phyloP scores from a whole-genome alignment of 176 grass and related monocot genomes.

The Poa annua region DNA sequence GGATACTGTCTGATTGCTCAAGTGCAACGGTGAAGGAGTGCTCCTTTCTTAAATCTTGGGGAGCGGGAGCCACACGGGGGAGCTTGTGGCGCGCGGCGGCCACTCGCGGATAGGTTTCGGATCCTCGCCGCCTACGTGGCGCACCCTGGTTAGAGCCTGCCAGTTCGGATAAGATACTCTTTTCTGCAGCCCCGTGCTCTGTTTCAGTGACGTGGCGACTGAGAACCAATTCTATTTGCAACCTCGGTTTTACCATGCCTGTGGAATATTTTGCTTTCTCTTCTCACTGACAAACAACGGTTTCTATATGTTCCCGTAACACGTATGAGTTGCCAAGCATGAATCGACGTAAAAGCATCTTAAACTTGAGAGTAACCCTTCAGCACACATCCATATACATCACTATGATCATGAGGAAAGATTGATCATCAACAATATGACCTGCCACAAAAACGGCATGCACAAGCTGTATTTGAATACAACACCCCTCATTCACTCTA shows the following conservation, averaged over 20 bases:
- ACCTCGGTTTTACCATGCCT: neutral
- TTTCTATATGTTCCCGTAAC: neutral
- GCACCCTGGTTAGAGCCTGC: constrained; percentile 51
- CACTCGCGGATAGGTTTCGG: constrained; percentile 59
- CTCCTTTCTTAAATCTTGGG: constrained; percentile 55
- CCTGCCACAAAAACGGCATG: constrained; percentile 9
- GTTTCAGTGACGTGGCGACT: constrained; percentile 7
- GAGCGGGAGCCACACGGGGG: constrained; percentile 52
- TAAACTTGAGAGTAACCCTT: neutral
- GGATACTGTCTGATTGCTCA: neutral
- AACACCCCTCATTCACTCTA: constrained; percentile 26
- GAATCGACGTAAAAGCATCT: neutral
- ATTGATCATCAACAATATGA: neutral
- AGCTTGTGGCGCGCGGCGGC: constrained; percentile 61
- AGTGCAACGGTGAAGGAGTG: neutral
- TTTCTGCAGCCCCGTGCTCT: neutral
- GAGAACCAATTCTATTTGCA: neutral
- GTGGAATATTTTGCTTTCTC: too few relatives aligned
- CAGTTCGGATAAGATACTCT: constrained; percentile 64
- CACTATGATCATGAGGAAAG: constrained; percentile 1
- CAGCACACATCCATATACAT: neutral
- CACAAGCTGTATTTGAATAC: constrained; percentile 28
- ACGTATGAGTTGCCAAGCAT: neutral
- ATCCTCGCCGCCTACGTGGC: constrained; percentile 74
- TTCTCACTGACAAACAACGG: neutral